Evolutionary conservation across 2,329 filamentous ascomycete species (phyloP), one percentile per base, ranked within the genome.

Genomic region (Aspergillus fumigatus): DNA sequence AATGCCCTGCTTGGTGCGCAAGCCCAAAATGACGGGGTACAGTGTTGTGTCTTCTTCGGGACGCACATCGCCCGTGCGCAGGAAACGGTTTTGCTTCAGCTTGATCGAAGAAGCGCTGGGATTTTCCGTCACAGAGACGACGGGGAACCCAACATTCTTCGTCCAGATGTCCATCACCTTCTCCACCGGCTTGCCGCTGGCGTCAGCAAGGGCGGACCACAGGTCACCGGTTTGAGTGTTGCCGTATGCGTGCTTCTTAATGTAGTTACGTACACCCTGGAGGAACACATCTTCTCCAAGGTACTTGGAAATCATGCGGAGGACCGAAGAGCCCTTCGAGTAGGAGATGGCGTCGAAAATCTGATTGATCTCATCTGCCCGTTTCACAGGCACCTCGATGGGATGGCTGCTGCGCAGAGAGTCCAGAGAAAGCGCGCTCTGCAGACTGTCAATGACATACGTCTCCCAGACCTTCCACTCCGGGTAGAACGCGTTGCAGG

Each of bases 341-440:
- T 97, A 97, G 1, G 93, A 97, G 64, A 97, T 97, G 60, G 92
- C 90, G 71, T 97, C 93, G 67, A 97, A 97, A 65, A 97, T 97
- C 77, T 97, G 92, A 77, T 96, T 96, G 73, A 97, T 92, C 75
- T 97, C 92, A 65, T 96, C 92, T 27, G 92, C 92, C 57, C 89
- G 88, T 82, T 96, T 96, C 61, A 97, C 92, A 1, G 93, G 93
- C 0, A 97, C 92, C 74, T 97, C 93, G 57, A 97, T 96, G 5
- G 93, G 93, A 73, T 97, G 93, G 69, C 91, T 96, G 83, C 92
- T 97, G 65, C 93, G 86, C 53, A 97, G 79, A 3, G 92, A 95
- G 73, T 97, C 93, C 5, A 97, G 83, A 23, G 88, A 87, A 40
- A 97, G 81, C 1, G 93, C 93, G 61, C 89, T 88, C 72, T 96